Conservation (phyloP, 257 asterid species). For the Gardenia jasminoides region DNA sequence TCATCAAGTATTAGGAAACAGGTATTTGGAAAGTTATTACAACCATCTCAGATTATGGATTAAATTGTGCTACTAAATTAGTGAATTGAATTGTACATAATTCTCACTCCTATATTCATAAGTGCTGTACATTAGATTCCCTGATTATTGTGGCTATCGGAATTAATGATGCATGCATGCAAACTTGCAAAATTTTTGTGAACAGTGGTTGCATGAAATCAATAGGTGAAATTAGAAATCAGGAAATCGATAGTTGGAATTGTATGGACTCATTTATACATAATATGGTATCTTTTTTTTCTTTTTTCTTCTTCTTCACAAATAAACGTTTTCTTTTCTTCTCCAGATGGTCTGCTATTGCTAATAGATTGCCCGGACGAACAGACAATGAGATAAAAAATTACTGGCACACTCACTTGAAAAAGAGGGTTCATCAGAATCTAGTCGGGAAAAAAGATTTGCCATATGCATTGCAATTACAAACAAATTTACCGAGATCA, state of each 20-base stretch:
- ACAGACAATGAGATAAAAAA: conserved; percentile 38
- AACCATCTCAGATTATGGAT: neutral
- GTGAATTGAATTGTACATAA: neutral
- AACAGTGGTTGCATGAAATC: neutral
- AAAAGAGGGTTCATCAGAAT: conserved; percentile 19
- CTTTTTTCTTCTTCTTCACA: too few species aligned
- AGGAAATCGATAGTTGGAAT: neutral
- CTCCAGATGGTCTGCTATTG: conserved; percentile 35
- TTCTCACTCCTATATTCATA: neutral
- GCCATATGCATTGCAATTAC: neutral
- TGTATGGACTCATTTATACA: neutral
- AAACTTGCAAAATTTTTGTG: neutral
- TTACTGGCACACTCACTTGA: conserved; percentile 34
- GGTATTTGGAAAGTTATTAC: conserved; percentile 6
- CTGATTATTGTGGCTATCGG: neutral
- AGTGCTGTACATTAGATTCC: neutral
- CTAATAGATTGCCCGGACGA: conserved; percentile 29
- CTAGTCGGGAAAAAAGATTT: neutral
- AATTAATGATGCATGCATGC: neutral
- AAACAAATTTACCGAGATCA: neutral
- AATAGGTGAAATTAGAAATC: too few species aligned
- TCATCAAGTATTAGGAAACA: conserved; percentile 31
- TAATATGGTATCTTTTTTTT: too few species aligned
- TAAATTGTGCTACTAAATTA: too few species aligned
- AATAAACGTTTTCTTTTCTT: neutral